Base-by-base conservation (phyloP, 2,329 filamentous ascomycete species). In the Xenoacremonium recifei region DNA sequence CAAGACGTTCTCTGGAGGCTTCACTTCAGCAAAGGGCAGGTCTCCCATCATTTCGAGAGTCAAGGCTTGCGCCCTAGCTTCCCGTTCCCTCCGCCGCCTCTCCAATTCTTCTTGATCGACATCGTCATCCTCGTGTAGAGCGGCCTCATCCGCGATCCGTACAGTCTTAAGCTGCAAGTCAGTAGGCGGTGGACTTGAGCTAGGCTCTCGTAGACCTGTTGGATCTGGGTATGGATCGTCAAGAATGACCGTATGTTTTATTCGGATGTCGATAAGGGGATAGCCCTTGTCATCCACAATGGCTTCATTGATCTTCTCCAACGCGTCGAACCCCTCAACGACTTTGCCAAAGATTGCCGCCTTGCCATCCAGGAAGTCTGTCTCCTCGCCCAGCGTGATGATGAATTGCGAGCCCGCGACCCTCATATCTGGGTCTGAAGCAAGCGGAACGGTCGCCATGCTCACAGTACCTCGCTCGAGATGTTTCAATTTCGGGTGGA, bases 1-100 rank as follows among this genome's bases (percentile, higher is more conserved):
- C 2, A 99, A 76, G 12, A 99, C 84, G 64, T 99, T 97, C 69
- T 99, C 93, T 0, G 93, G 93, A 4, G 93, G 93, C 57, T 92
- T 95, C 55, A 99, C 91, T 67, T 99, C 93, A 45, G 93, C 93
- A 65, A 96, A 99, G 4, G 93, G 93, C 44, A 99, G 72, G 64
- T 99, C 93, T 32, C 93, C 93, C 68, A 99, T 93, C 84, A 99
- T 95, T 70, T 99, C 93, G 35, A 99, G 76, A 2, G 92, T 97
- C 58, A 99, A 71, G 1, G 93, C 93, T 65, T 97, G 93, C 1
- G 92, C 92, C 48, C 91, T 82, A 5, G 93, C 93, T 65, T 99
- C 93, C 20, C 89, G 80, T 63, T 97, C 90, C 48, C 90, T 81
- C 38, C 92, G 83, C 36, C 85, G 70, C 65, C 83, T 87, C 63